Conservation (phyloP, 208 protist genomes). For the Leishmania aethiopica region DNA sequence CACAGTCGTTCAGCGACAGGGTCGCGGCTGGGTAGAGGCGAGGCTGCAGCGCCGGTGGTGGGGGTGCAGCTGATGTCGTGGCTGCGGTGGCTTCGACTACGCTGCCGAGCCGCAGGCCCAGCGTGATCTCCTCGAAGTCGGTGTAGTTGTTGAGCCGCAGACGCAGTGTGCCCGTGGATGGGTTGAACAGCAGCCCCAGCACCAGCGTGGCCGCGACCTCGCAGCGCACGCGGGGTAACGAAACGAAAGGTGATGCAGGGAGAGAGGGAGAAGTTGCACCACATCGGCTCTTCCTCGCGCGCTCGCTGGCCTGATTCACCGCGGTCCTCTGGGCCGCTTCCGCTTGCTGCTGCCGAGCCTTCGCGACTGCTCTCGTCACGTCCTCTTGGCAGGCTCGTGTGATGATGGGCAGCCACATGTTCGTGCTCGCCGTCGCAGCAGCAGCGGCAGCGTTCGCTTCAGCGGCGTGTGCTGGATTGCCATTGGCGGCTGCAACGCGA, state of each 20-base stretch:
- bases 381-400: constrained; percentile 5
- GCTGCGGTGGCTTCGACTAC: neutral
- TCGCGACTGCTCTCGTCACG: neutral
- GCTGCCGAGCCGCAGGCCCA: neutral
- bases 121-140: constrained; percentile 15
- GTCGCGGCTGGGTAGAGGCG: constrained; percentile 31
- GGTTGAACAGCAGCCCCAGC: constrained; percentile 21
- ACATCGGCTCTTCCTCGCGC: neutral
- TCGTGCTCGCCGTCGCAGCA: neutral
- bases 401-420: constrained; percentile 9
- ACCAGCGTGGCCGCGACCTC: constrained; percentile 14
- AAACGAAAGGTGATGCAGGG: neutral
- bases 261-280: neutral
- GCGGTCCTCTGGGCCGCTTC: neutral
- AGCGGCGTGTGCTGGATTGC: too few species aligned
- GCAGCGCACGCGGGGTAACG: neutral
- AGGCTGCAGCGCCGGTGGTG: neutral
- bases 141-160: constrained; percentile 33
- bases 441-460: neutral
- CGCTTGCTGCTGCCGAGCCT: neutral
- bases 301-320: too few species aligned
- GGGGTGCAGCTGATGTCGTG: neutral
- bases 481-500: neutral
- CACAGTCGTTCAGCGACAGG: constrained; percentile 28
- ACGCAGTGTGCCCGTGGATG: constrained; percentile 10